Evolutionary conservation across 139 green algal species (phyloP), one percentile per base, ranked within the genome.

Genomic region (Micractinium conductrix): DNA sequence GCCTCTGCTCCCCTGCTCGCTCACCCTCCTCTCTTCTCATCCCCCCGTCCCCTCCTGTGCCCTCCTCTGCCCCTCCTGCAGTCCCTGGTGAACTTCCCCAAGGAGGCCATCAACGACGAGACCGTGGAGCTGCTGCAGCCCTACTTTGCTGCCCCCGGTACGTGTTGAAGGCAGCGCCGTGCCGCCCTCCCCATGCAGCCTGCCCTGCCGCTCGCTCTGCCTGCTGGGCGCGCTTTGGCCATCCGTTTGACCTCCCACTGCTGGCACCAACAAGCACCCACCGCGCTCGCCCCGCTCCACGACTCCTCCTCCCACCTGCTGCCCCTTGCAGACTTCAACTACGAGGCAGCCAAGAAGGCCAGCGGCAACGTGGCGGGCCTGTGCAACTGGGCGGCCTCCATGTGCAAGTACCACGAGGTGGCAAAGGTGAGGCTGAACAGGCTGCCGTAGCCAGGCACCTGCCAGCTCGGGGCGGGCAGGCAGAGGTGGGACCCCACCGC

Each of bases 271-370:
- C n/a, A n/a, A n/a, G n/a, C n/a, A n/a, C n/a, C n/a, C n/a, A n/a
- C n/a, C n/a, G n/a, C n/a, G n/a, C n/a, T n/a, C n/a, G n/a, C n/a
- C n/a, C n/a, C n/a, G n/a, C n/a, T n/a, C n/a, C n/a, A n/a, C n/a
- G n/a, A n/a, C n/a, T n/a, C n/a, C n/a, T n/a, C n/a, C n/a, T n/a
- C n/a, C n/a, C n/a, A n/a, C n/a, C n/a, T n/a, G n/a, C n/a, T n/a
- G n/a, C n/a, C n/a, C n/a, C n/a, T n/a, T n/a, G n/a, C n/a, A n/a
- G 96, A 98, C 90, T 99, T 98, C 93, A 98, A 95, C 89, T 98
- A 93, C 83, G 94, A 98, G 7, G 80, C 86, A 28, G 96, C 96
- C 35, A 95, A 96, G 85, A 98, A 98, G 84, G 93, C 93, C 6
- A 88, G 73, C 67, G 90, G 93, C 69, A 96, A 95, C 84, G 94